Evolutionary conservation across 2,329 filamentous ascomycete species (phyloP), one percentile per base, ranked within the genome.

Genomic region (Xylariaceae sp.): DNA sequence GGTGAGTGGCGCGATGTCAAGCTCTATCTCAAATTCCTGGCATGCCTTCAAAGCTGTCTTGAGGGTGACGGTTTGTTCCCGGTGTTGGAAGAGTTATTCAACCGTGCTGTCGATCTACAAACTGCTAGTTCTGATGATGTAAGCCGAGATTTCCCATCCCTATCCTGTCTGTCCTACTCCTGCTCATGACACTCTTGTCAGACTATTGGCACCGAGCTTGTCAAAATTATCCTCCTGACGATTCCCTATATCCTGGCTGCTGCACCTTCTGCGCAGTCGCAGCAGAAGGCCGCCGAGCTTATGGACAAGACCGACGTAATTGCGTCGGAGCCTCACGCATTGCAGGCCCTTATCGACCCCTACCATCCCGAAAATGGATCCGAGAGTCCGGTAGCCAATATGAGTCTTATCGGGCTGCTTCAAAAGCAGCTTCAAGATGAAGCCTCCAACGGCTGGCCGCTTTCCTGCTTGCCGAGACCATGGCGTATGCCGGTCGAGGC

Each of bases 291-390:
- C 2, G 79, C 80, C 1, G 85, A 88, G 44, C 77, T 97, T 49
- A 84, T 99, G 68, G 89, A 95, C 61, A 96, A 95, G 76, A 97
- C 94, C 1, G 92, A 94, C 52, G 90, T 97, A 60, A 95, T 97
- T 63, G 91, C 92, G 10, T 89, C 87, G 2, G 91, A 94, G 58
- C 88, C 89, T 10, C 89, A 96, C 68, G 81, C 88, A 2, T 79
- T 97, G 34, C 92, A 96, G 68, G 79, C 85, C 26, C 75, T 96
- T 51, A 89, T 97, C 47, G 89, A 96, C 62, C 90, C 92, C 1
- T 96, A 92, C 68, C 83, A 83, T 49, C 78, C 79, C 5, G 83
- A 86, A 51, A 79, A 76, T 48, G 79, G 81, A 45, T 78, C 83
- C 18, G 84, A 84, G 63, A 81, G 82, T 21, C 79, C 84, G 6